Evolutionary conservation across 495 filamentous ascomycete species (phyloP).

Genomic region (Trichocladium antarcticum): DNA sequence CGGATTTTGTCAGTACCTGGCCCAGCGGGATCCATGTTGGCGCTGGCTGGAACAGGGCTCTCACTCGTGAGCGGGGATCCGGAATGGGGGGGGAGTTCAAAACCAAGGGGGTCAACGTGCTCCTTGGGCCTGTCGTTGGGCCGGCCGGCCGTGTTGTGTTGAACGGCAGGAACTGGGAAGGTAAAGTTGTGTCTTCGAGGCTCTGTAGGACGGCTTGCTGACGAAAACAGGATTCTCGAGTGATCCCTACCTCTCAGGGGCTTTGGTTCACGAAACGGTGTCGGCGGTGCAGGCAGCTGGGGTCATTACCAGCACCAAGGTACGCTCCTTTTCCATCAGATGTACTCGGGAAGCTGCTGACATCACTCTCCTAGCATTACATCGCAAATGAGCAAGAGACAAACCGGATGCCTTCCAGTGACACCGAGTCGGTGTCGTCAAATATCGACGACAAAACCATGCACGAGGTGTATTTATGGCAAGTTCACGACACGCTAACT

Average conservation of each 20-base stretch:
- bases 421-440: slow-evolving; percentile 43
- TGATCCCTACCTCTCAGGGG: slow-evolving; percentile 42
- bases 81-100: slow-evolving; percentile 50
- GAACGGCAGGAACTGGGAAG: slow-evolving; percentile 51
- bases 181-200: background rate
- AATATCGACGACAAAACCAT: slow-evolving; percentile 58
- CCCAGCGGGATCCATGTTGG: slow-evolving; percentile 48
- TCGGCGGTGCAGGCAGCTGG: slow-evolving; percentile 42
- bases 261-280: slow-evolving; percentile 36
- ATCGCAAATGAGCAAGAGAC: slow-evolving; percentile 58
- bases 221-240: slow-evolving; percentile 33
- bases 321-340: slow-evolving; percentile 26
- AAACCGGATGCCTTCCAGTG: slow-evolving; percentile 41
- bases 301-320: slow-evolving; percentile 45
- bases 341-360: background rate
- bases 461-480: slow-evolving; percentile 63
- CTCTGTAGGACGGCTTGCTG: background rate
- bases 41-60: slow-evolving; percentile 46
- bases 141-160: slow-evolving; percentile 41
- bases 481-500: slow-evolving; percentile 32
- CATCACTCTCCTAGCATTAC: slow-evolving; percentile 41
- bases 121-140: slow-evolving; percentile 54
- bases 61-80: slow-evolving; percentile 38
- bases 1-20: slow-evolving; percentile 51
- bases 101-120: slow-evolving; percentile 54